Base-by-base conservation (phyloP, 306 rosid genomes). In the Gynostemma pentaphyllum region DNA sequence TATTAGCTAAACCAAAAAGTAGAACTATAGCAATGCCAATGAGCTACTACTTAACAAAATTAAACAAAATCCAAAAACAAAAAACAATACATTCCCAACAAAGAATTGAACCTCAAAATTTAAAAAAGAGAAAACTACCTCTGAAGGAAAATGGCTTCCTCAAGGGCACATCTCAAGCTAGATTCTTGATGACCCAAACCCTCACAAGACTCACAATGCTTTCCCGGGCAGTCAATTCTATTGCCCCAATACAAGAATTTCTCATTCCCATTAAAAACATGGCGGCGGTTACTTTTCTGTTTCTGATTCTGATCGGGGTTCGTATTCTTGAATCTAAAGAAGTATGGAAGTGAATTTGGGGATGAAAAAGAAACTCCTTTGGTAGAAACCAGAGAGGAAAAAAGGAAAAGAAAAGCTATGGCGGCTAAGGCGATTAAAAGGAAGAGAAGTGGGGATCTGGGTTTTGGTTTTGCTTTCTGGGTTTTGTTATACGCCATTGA, bases 111-210 rank as follows among this genome's bases (percentile, higher is more conserved):
- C 72, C 47, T 27, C 48, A 68, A 14, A 27, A 18, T 57, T 34
- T 40, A 15, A 48, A 48, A 46, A 8, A 69, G 36, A 1, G 44
- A 0, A 6, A 21, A 22, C 36, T 62, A 81, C 87, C 85, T 86
- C 10, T 28, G 66, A 36, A 92, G 98, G 30, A 72, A 88, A 72
- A 86, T 44, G 52, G 99, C 96, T 44, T 92, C 99, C 75, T 88
- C 95, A 2, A 92, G 90, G 48, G 95, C 99, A 32, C 99, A 86
- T 66, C 99, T 70, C 72, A 92, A 96, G 81, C 99, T 92, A 16
- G 99, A 88, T 60, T 92, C 99, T 69, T 92, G 97, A 74, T 92
- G 97, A 51, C 95, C 99, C 66, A 92, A 78, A 37, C 99, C 99
- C 64, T 80, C 97, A 19, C 97, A 92, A 16, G 94, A 73, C 1